These are phyloP conservation scores for Coemansia sp. DNA, from an alignment of 192 early-diverging fungal genomes.

Conservation along the genomic window DNA sequence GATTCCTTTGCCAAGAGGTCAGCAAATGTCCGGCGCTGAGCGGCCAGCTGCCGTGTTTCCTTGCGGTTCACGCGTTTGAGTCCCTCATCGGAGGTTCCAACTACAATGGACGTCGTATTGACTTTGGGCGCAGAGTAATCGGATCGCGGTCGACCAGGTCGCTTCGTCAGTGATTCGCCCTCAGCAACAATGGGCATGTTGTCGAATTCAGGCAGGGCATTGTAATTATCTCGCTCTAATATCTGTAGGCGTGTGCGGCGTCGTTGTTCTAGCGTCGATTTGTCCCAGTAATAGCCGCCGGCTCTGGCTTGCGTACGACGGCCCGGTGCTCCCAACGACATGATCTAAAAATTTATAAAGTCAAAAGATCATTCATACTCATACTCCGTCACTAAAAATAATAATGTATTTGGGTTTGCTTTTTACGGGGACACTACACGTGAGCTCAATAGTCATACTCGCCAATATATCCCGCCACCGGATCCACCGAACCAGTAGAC, in stretches of 20 bases:
- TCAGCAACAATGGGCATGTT: slow-evolving; percentile 9
- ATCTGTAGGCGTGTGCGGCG: slow-evolving; percentile 32
- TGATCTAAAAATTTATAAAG: background rate
- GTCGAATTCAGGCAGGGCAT: slow-evolving; percentile 38
- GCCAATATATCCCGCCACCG: slow-evolving; percentile 4
- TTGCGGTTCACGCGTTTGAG: slow-evolving; percentile 34
- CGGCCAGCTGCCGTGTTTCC: slow-evolving; percentile 21
- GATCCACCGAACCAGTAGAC: background rate
- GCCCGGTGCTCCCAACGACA: background rate
- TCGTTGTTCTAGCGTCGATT: slow-evolving; percentile 36
- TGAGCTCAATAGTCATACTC: slow-evolving; percentile 18
- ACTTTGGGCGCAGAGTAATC: slow-evolving; percentile 8
- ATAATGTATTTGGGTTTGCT: background rate
- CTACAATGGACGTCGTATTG: slow-evolving; percentile 13
- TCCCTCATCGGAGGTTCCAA: slow-evolving; percentile 22
- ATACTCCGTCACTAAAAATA: background rate
- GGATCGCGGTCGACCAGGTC: slow-evolving; percentile 15
- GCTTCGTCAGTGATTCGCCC: background rate
- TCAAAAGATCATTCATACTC: background rate
- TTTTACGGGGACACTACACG: slow-evolving; percentile 15
- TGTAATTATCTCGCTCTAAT: slow-evolving; percentile 48
- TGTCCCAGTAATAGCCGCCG: slow-evolving; percentile 33
- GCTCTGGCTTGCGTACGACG: slow-evolving; percentile 4
- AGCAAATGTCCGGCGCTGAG: slow-evolving; percentile 22
- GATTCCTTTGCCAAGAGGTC: slow-evolving; percentile 24